phyloP scores from a whole-genome alignment of 805 yeast genomes.

The Debaryomyces castellii region DNA sequence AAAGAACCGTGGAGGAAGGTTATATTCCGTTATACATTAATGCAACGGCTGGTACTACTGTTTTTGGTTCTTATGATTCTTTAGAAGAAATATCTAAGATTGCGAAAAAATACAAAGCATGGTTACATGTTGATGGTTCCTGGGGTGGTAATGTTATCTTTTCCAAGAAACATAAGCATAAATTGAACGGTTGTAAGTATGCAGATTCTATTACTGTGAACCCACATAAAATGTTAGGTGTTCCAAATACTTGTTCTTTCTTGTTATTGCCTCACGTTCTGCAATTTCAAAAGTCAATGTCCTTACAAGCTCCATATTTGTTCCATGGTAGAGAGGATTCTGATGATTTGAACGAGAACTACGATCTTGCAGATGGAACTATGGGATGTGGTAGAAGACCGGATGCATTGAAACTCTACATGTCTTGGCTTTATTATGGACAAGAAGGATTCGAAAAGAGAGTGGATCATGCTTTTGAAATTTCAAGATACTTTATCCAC shows the following conservation, averaged over 20 bases:
- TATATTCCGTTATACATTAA: conserved; percentile 71
- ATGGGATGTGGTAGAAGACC: conserved; percentile 91
- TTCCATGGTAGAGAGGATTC: conserved; percentile 59
- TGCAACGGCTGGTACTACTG: conserved; percentile 89
- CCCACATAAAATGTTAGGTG: conserved; percentile 90
- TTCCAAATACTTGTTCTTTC: conserved; percentile 76
- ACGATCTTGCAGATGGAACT: conserved; percentile 83
- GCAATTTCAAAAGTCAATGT: conserved; percentile 68
- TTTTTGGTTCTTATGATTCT: conserved; percentile 79
- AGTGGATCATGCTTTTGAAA: conserved; percentile 69
- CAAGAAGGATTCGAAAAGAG: conserved; percentile 60
- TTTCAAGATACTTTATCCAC: conserved; percentile 61
- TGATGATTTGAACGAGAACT: conserved; percentile 50
- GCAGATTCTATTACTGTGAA: conserved; percentile 80
- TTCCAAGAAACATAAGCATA: conserved; percentile 44
- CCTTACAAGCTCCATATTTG: conserved; percentile 75
- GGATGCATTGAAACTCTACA: conserved; percentile 73
- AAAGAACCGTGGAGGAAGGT: conserved; percentile 48
- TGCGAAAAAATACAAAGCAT: conserved; percentile 53
- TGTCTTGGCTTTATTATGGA: conserved; percentile 84
- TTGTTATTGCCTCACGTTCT: conserved; percentile 67
- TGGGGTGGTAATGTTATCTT: conserved; percentile 89
- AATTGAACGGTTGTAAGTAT: conserved; percentile 56
- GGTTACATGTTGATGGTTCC: conserved; percentile 87
- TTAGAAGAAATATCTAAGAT: conserved; percentile 53